Base-by-base conservation (phyloP, 2,329 filamentous ascomycete genomes). In the Penicillium palitans region DNA sequence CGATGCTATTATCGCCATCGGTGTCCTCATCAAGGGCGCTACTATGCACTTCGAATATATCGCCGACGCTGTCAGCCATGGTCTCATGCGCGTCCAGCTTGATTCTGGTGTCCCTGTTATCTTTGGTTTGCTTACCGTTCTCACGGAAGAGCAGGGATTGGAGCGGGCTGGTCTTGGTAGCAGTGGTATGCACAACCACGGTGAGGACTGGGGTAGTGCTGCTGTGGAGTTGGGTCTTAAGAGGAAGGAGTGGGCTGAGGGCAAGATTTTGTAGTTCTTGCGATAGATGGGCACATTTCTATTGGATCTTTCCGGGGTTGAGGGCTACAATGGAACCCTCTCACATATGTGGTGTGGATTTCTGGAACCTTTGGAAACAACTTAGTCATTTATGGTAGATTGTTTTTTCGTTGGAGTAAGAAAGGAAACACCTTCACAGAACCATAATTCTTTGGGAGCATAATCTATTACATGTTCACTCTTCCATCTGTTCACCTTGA, bases 11-110 rank as follows among this genome's bases (percentile, higher is more conserved):
- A 93, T 99, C 66, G 92, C 95, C 53, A 90, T 99, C 66, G 95
- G 95, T 56, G 93, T 96, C 57, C 85, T 99, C 61, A 97, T 99
- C 80, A 99, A 99, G 81, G 95, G 95, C 74, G 90, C 96, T 78
- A 98, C 95, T 7, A 97, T 97, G 92, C 95, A 99, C 79, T 99
- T 99, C 72, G 95, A 99, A 79, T 98, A 99, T 80, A 99, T 99
- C 69, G 85, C 93, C 42, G 95, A 98, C 64, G 86, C 91, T 41
- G 92, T 96, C 7, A 91, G 87, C 58, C 91, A 96, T 61, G 95
- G 91, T 7, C 83, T 99, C 61, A 99, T 99, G 95, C 87, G 91
- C 64, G 87, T 98, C 59, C 92, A 96, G 76, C 82, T 98, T 55
- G 93, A 99, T 74, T 87, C 87, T 10, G 90, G 91, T 45, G 86